phyloP scores from a whole-genome alignment of 1,284 basidiomycete genomes.

The Lentinula novae-zelandiae region DNA sequence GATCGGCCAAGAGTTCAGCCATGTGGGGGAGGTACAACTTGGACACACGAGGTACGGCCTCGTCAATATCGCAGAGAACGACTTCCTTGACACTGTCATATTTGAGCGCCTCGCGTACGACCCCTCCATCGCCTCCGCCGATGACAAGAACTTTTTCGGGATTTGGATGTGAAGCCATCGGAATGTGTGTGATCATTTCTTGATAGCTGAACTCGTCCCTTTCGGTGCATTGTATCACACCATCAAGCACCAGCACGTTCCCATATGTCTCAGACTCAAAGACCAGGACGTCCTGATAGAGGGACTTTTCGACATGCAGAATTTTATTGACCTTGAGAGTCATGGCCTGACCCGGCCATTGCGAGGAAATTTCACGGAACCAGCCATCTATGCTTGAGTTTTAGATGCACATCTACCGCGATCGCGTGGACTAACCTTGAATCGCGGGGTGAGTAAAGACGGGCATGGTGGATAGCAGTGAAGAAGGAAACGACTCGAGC shows the following conservation, averaged over 20 bases:
- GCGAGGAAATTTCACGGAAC: slow-evolving; percentile 95
- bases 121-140: slow-evolving; percentile 95
- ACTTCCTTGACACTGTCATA: slow-evolving; percentile 90
- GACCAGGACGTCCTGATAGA: slow-evolving; percentile 95
- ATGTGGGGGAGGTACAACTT: slow-evolving; percentile 94
- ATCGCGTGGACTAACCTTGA: slow-evolving; percentile 9
- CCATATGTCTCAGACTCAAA: slow-evolving; percentile 95
- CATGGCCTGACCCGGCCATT: slow-evolving; percentile 98
- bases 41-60: slow-evolving; percentile 95
- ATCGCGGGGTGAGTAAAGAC: slow-evolving; percentile 15
- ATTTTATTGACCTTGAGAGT: slow-evolving; percentile 95
- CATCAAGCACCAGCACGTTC: slow-evolving; percentile 95
- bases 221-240: slow-evolving; percentile 96
- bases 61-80: slow-evolving; percentile 97
- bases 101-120: slow-evolving; percentile 96
- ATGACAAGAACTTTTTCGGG: slow-evolving; percentile 96
- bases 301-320: slow-evolving; percentile 90
- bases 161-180: slow-evolving; percentile 93
- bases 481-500: background rate
- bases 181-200: slow-evolving; percentile 98
- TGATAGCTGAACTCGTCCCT: slow-evolving; percentile 99
- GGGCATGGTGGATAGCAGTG: slow-evolving; percentile 5
- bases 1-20: slow-evolving; percentile 81
- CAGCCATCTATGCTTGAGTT: slow-evolving; percentile 72
- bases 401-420: background rate